Conservation (phyloP, 2,329 filamentous ascomycete genomes). For the Alternaria arbusti region DNA sequence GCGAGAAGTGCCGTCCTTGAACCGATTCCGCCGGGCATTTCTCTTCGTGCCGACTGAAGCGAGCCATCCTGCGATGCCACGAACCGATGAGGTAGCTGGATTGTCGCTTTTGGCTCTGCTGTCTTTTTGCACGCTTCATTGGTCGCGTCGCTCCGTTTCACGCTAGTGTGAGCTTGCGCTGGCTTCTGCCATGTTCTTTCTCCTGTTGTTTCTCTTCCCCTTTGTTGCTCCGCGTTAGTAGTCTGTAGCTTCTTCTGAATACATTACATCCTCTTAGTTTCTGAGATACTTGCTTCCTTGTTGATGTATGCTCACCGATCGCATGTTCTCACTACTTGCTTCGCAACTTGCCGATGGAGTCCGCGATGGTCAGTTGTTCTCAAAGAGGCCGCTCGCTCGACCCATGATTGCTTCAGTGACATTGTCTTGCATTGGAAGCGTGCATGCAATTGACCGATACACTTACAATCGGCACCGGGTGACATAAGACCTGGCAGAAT, state of each 20-base stretch:
- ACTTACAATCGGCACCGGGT: not conserved
- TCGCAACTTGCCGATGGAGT: not conserved
- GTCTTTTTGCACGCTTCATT: not conserved
- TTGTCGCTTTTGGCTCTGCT: not conserved
- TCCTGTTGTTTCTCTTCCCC: not conserved
- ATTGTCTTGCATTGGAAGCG: not conserved
- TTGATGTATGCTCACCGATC: not conserved
- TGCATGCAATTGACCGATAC: not conserved
- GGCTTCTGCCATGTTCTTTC: not conserved
- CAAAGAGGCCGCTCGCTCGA: not conserved
- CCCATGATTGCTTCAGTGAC: not conserved
- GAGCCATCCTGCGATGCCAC: not conserved
- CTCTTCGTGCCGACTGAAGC: not conserved
- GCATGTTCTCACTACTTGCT: not conserved
- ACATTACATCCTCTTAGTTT: not conserved
- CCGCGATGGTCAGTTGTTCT: not conserved
- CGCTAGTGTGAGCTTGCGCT: not conserved
- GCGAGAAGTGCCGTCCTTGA: slow-evolving; percentile 5
- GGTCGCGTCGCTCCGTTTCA: not conserved
- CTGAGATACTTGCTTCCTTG: not conserved
- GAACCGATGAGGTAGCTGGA: not conserved
- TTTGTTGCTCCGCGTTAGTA: not conserved
- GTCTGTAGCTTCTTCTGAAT: not conserved
- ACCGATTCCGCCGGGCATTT: not conserved
- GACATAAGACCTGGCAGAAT: not conserved